Evolutionary conservation across 108 stramenopile species (phyloP).

Genomic region (Thalassiosira profunda): DNA sequence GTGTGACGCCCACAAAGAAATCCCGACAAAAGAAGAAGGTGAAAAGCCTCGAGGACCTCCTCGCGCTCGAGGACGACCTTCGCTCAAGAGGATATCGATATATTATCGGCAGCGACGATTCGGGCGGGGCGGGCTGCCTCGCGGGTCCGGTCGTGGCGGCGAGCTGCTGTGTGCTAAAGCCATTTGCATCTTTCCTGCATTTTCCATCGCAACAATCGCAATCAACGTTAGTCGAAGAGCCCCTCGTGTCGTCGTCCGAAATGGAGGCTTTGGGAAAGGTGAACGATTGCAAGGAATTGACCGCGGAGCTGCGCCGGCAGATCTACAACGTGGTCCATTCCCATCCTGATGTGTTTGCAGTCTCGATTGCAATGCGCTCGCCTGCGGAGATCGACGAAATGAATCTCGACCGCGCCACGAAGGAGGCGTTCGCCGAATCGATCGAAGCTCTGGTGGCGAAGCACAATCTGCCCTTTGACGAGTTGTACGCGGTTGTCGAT

Average conservation of each 20-base stretch:
- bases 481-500: constrained; percentile 74
- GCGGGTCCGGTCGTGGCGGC: constrained; percentile 83
- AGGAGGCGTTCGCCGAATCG: constrained; percentile 70
- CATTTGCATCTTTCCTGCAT: constrained; percentile 19
- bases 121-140: constrained; percentile 75
- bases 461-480: constrained; percentile 23
- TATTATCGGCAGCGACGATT: constrained; percentile 80
- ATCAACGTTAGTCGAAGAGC: background rate
- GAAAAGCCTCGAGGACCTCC: constrained; percentile 24
- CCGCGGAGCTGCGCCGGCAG: constrained; percentile 34
- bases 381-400: constrained; percentile 62
- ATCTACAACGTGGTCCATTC: constrained; percentile 60
- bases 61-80: constrained; percentile 35
- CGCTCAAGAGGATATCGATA: constrained; percentile 39
- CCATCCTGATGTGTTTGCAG: constrained; percentile 54
- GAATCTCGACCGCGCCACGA: constrained; percentile 56
- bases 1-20: background rate
- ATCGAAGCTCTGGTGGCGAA: constrained; percentile 60
- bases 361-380: constrained; percentile 46
- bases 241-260: background rate
- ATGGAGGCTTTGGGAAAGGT: constrained; percentile 37
- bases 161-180: constrained; percentile 58
- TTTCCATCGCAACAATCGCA: no score
- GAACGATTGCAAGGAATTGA: constrained; percentile 70
- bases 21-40: constrained; percentile 21